Base-by-base conservation (phyloP, 1,284 basidiomycete genomes). In the Takashimella koratensis region DNA sequence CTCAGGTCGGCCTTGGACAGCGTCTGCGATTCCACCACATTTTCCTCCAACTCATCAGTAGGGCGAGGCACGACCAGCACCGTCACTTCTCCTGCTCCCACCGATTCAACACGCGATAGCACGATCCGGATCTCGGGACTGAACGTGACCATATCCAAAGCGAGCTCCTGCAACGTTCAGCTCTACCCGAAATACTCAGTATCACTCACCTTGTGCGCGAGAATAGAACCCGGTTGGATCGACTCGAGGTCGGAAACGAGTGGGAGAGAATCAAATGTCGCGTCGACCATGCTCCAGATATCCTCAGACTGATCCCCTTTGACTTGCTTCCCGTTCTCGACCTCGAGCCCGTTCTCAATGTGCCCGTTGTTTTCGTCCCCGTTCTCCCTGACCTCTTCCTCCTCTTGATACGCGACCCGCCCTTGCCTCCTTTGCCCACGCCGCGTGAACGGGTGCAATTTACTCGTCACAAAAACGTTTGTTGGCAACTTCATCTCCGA, bases 381-480 rank as follows among this genome's bases (percentile, higher is more conserved):
- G 40, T 55, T 45, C 3, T 27, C n/a, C 30, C 16, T 43, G 13
- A 30, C 45, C 45, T 16, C 22, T 30, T 43, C 45, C 26, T 3
- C 19, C 45, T 47, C 41, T 22, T n/a, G 12, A 3, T 12, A 11
- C 2, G 6, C 43, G 13, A 27, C 41, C 25, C 25, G n/a, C 30
- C 25, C 36, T n/a, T 23, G 22, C n/a, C n/a, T 13, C 23, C 39
- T 21, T 45, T 36, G 2, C 43, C 45, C 27, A 20, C 46, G 51
- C 25, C 20, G 27, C 11, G 20, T 12, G n/a, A 53, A 60, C 26
- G 52, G 48, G 27, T 66, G 72, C 43, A 61, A 66, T 13, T 24
- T 41, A 12, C 58, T 54, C 10, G 71, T 69, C 16, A 75, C 67
- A 41, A 70, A 70, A 12, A 75, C 60, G 47, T 75, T 73, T 23